These are phyloP conservation scores for Xylaria nigripes DNA, from an alignment of 495 filamentous ascomycete genomes.

Conservation along the genomic window DNA sequence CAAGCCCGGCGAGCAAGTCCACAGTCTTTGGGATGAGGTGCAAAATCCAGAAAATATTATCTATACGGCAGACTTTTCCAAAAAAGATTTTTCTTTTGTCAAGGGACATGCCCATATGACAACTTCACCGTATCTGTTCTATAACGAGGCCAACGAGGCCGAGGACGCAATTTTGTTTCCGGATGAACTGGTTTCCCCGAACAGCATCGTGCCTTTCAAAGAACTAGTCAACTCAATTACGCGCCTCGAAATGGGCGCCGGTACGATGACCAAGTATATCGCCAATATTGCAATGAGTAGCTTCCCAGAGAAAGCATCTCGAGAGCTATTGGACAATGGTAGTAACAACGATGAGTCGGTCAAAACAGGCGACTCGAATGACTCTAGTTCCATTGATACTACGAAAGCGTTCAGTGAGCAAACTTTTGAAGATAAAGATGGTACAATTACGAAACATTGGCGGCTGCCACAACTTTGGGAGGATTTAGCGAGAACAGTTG, in stretches of 20 bases:
- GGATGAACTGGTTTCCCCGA: conserved; percentile 24
- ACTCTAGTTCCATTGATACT: background rate
- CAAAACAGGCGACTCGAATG: background rate
- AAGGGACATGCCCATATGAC: conserved; percentile 8
- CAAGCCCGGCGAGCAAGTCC: conserved; percentile 30
- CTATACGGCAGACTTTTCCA: conserved; percentile 10
- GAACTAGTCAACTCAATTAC: conserved; percentile 33
- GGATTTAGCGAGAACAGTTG: conserved; percentile 14
- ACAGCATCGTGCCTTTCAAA: conserved; percentile 28
- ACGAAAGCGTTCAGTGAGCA: background rate
- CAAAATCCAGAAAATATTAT: conserved; percentile 21
- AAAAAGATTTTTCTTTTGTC: conserved; percentile 5
- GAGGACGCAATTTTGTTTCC: conserved; percentile 43
- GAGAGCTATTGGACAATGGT: background rate
- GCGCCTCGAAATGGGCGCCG: conserved; percentile 22
- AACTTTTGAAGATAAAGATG: background rate
- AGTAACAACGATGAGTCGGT: background rate
- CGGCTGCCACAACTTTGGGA: conserved; percentile 11
- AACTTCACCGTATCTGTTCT: conserved; percentile 25
- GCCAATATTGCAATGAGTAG: conserved; percentile 14
- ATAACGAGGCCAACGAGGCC: conserved; percentile 37
- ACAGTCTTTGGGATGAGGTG: conserved; percentile 34
- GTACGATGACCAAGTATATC: conserved; percentile 21
- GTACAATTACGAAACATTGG: conserved; percentile 3
- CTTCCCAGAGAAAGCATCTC: conserved; percentile 7